Base-by-base conservation (phyloP, 164 flowering plant species). In the Annona cherimola region DNA sequence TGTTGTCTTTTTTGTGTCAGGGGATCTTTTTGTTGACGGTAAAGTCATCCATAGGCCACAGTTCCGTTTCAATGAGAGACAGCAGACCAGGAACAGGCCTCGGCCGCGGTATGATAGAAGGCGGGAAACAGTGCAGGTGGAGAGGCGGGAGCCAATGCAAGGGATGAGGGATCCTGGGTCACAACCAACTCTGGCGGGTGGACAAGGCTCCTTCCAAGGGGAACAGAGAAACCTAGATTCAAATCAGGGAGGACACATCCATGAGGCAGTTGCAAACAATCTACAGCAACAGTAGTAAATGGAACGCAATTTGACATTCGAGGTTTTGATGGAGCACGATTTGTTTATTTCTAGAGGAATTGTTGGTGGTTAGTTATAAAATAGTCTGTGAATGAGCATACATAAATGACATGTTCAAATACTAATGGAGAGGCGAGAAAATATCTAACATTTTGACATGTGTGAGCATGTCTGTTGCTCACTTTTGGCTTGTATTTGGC, bases 41-140 rank as follows among this genome's bases (percentile, higher is more conserved):
- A 93, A 90, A 85, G 99, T 95, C 71, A 91, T 88, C 57, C 97
- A 83, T 71, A 86, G 99, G 74, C 99, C 97, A 44, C 97, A 93
- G 71, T 95, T 83, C 69, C 81, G 87, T 73, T 90, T 74, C 78
- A 82, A 66, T 44, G 87, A 86, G 45, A 85, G 89, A 73, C 90
- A 82, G 42, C 85, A 70, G 71, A 67, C 68, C 41, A 83, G 88
- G 75, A 80, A n/a, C 71, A 82, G 99, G 76, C 88, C 94, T 64
- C 91, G 98, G 0, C 94, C 94, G 7, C 79, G 99, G 42, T 84
- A 87, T 76, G 95, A 92, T 80, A 88, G 91, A 79, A 93, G 94
- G 45, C 80, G 90, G 41, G 91, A 89, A 60, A 80, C 88, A 72
- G 88, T 90, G 92, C 96, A 84, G 79, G 87, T 78, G 64, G 89